These are phyloP conservation scores for Nemania sp. DNA, from an alignment of 2,329 filamentous ascomycete genomes.

Conservation along the genomic window DNA sequence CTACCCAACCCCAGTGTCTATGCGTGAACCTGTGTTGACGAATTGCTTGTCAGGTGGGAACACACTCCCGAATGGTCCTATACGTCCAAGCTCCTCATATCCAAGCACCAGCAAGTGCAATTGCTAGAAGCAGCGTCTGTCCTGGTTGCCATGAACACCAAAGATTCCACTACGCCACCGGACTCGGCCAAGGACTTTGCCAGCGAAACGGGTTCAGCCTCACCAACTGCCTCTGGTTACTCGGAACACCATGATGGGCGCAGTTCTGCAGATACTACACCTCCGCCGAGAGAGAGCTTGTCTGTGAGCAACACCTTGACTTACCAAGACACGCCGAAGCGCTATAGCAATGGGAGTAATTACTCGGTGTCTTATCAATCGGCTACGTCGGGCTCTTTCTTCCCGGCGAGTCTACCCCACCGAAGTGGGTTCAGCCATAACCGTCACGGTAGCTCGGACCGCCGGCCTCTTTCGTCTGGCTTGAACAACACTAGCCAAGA, in stretches of 20 bases:
- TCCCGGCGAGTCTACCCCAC: slow-evolving; percentile 64
- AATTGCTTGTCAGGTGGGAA: slow-evolving; percentile 83
- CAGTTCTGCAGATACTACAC: slow-evolving; percentile 93
- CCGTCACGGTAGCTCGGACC: slow-evolving; percentile 80
- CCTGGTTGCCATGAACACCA: slow-evolving; percentile 85
- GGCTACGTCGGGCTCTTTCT: slow-evolving; percentile 65
- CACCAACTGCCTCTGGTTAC: slow-evolving; percentile 82
- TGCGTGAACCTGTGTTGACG: slow-evolving; percentile 52
- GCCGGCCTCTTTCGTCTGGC: slow-evolving; percentile 82
- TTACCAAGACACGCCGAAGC: slow-evolving; percentile 65
- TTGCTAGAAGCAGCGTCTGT: slow-evolving; percentile 97
- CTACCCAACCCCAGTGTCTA: slow-evolving; percentile 44
- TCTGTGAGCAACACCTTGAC: slow-evolving; percentile 61
- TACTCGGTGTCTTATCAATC: slow-evolving; percentile 88
- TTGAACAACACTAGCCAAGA: slow-evolving; percentile 81
- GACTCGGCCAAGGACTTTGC: slow-evolving; percentile 75
- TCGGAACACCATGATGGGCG: slow-evolving; percentile 81
- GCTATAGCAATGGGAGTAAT: slow-evolving; percentile 67
- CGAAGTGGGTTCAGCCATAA: slow-evolving; percentile 67
- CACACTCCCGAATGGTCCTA: slow-evolving; percentile 98
- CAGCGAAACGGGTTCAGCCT: slow-evolving; percentile 85
- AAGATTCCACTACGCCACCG: slow-evolving; percentile 67
- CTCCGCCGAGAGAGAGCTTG: slow-evolving; percentile 81
- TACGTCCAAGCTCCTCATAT: slow-evolving; percentile 97
- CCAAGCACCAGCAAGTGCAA: slow-evolving; percentile 99